Evolutionary conservation across 345 rosid species (phyloP), one percentile per base, ranked within the genome.

Genomic region (Gossypium raimondii): DNA sequence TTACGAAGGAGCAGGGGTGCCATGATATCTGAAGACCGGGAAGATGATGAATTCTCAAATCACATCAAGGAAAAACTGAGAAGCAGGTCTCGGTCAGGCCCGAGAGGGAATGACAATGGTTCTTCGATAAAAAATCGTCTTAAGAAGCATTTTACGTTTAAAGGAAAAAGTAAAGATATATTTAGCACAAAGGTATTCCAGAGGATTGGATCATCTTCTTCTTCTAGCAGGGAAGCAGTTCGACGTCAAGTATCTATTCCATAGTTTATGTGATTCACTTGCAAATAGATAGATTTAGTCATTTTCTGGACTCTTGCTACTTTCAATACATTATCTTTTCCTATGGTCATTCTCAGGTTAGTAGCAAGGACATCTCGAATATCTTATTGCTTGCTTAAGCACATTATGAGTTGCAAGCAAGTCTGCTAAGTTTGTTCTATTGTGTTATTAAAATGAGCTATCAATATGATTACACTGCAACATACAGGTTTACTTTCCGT

Each of bases 1-100:
- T 75, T 89, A 14, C 77, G 90, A 73, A 88, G 85, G 78, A 89
- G 85, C 83, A 80, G 82, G 80, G 86, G 85, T 70, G 76, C 77
- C 65, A 24, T 76, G 47, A 77, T 77, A 79, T 78, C 89, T 55
- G 97, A 90, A 78, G 53, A 74, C 41, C 85, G 7, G 66, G 84
- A 64, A 52, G 78, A 43, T 70, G 65, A 55, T 60, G 85, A 83
- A 75, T 75, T 75, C 77, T 78, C 81, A 52, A 51, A 77, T 64
- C 82, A 75, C 57, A 43, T 63, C 6, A 84, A 77, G 81, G 78
- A 78, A 56, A 86, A 84, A 81, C 70, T 75, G 67, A 80, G 83
- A 29, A 87, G 70, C 71, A 80, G 91, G 86, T 77, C 79, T 45
- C 74, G 58, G 48, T 59, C 77, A 1, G 67, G 60, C 51, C 52